These are phyloP conservation scores for Centella asiatica DNA, from an alignment of 129 eudicot genomes.

Conservation along the genomic window DNA sequence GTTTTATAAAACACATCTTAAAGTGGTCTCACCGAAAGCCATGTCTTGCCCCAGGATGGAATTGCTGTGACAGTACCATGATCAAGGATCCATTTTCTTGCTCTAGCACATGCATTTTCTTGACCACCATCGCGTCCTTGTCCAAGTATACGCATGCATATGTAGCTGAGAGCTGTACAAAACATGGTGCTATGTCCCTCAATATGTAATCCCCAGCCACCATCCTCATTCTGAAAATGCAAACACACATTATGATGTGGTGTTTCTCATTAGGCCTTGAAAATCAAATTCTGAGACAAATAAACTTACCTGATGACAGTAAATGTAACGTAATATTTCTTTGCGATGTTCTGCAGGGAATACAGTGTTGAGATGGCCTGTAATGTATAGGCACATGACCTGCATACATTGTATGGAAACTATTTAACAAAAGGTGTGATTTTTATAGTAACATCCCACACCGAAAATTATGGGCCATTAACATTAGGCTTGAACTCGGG, in stretches of 20 bases:
- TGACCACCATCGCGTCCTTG: conserved; percentile 17
- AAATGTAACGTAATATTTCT: conserved; percentile 74
- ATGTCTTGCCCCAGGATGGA: conserved; percentile 28
- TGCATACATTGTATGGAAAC: conserved; percentile 10
- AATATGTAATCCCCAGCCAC: neutral
- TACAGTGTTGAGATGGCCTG: conserved; percentile 62
- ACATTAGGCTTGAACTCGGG: no score
- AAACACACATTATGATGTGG: no score
- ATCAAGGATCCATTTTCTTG: conserved; percentile 23
- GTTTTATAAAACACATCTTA: neutral
- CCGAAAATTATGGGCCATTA: no score
- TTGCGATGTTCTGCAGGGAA: conserved; percentile 50
- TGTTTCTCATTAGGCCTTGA: neutral
- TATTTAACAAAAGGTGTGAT: neutral
- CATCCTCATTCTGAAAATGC: neutral
- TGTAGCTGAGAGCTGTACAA: conserved; percentile 19
- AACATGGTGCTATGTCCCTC: neutral
- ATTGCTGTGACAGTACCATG: conserved; percentile 19
- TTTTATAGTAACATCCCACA: no score
- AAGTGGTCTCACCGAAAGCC: conserved; percentile 19
- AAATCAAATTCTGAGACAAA: neutral
- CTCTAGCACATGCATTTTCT: conserved; percentile 18
- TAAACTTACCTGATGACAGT: conserved; percentile 59
- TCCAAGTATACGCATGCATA: conserved; percentile 22
- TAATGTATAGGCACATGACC: conserved; percentile 70